Evolutionary conservation across 73 alveolate genomes (phyloP).

Genomic region (Uronychia setigera): DNA sequence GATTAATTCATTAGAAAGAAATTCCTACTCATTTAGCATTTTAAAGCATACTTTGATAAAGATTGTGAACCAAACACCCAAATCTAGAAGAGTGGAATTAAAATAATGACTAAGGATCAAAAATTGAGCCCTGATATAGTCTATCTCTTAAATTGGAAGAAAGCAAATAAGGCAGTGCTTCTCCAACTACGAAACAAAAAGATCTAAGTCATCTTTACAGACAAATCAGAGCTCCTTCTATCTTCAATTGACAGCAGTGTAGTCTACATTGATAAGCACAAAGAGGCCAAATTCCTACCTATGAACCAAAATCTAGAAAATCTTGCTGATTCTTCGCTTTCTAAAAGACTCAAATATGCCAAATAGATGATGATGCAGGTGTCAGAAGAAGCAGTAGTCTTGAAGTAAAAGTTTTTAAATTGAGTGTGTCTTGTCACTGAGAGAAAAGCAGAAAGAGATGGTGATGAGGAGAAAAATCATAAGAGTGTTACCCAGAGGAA

Average conservation of each 20-base stretch:
- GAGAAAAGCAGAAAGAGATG: no score
- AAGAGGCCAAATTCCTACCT: background rate
- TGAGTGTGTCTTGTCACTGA: no score
- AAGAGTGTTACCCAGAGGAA: no score
- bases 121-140: background rate
- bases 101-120: no score
- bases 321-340: background rate
- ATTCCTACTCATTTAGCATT: no score
- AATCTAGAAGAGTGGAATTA: no score
- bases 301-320: background rate
- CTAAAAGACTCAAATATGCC: conserved; percentile 7
- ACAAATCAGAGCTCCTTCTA: conserved; percentile 21
- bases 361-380: conserved; percentile 1
- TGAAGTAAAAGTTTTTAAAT: no score
- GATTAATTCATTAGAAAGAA: no score
- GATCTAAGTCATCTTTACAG: conserved; percentile 20
- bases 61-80: no score
- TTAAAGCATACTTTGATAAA: no score
- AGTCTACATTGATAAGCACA: background rate
- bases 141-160: conserved; percentile 13
- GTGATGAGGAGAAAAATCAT: no score
- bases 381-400: no score
- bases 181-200: conserved; percentile 14
- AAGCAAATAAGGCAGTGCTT: conserved; percentile 22
- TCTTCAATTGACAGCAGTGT: conserved; percentile 25